Conservation (phyloP, 2,329 filamentous ascomycete species). For the Mycocentrospora acerina region DNA sequence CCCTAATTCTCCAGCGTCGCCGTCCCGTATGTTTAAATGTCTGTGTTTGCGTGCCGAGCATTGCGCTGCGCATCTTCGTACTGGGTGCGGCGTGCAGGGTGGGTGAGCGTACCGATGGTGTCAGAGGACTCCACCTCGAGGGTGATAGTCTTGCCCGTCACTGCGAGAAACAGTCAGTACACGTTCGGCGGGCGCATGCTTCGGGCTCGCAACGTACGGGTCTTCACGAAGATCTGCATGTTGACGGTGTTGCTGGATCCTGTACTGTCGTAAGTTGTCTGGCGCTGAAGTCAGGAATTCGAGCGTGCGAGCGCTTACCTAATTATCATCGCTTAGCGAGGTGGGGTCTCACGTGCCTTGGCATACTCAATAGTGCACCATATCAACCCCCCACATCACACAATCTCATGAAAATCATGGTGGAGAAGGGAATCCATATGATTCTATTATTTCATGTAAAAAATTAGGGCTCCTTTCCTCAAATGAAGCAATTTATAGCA, state of each 20-base stretch:
- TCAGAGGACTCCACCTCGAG: constrained; percentile 98
- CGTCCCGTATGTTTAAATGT: constrained; percentile 3
- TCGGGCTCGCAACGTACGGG: constrained; percentile 57
- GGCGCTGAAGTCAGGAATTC: constrained; percentile 9
- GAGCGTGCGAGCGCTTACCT: constrained; percentile 12
- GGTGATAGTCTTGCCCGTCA: constrained; percentile 99
- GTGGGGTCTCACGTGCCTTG: too few species aligned
- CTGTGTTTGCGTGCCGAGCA: constrained; percentile 11
- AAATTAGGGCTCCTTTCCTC: too few species aligned
- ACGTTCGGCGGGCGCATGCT: neutral
- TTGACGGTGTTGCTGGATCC: constrained; percentile 29
- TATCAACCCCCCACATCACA: neutral
- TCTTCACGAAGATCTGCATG: constrained; percentile 85
- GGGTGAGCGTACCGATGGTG: constrained; percentile 66
- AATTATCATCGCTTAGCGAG: constrained; percentile 11
- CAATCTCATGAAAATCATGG: too few species aligned
- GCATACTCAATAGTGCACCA: neutral
- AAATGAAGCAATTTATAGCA: too few species aligned
- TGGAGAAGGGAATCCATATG: too few species aligned
- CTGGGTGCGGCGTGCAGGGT: constrained; percentile 10
- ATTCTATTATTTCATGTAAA: too few species aligned
- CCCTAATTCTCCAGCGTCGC: constrained; percentile 3
- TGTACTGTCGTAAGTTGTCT: constrained; percentile 26
- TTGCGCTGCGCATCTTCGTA: constrained; percentile 13
- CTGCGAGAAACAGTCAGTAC: constrained; percentile 19